Evolutionary conservation across 495 filamentous ascomycete genomes (phyloP).

Genomic region (Chaetomium tenue): DNA sequence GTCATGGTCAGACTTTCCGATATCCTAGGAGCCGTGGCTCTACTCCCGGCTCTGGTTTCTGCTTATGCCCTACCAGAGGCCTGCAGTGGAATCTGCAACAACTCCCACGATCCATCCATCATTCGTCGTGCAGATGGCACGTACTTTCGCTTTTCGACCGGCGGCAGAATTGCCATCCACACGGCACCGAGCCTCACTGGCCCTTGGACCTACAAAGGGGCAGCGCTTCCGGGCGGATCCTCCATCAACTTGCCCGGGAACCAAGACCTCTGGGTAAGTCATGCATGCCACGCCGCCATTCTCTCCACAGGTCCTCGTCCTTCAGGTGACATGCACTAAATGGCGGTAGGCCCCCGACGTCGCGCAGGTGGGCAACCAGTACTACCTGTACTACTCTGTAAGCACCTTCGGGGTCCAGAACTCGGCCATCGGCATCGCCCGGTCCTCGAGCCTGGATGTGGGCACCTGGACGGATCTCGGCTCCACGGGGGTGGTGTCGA

Average conservation of each 20-base stretch:
- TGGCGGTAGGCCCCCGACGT: slow-evolving; percentile 63
- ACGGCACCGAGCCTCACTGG: slow-evolving; percentile 58
- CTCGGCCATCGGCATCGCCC: slow-evolving; percentile 67
- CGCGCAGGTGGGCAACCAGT: slow-evolving; percentile 51
- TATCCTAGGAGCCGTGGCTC: slow-evolving; percentile 4
- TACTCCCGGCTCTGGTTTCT: slow-evolving; percentile 1
- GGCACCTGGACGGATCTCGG: slow-evolving; percentile 62
- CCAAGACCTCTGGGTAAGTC: slow-evolving; percentile 59
- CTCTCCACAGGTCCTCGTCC: not conserved
- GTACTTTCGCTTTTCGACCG: slow-evolving; percentile 73
- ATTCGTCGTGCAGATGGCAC: slow-evolving; percentile 63
- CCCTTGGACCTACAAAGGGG: slow-evolving; percentile 62
- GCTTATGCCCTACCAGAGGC: slow-evolving; percentile 48
- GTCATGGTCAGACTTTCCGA: not conserved
- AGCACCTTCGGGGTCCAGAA: slow-evolving; percentile 61
- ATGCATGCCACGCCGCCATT: not conserved
- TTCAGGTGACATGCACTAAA: not conserved
- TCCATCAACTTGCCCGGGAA: slow-evolving; percentile 56
- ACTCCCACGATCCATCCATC: slow-evolving; percentile 63
- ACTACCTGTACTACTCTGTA: slow-evolving; percentile 73
- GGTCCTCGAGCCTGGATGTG: slow-evolving; percentile 57
- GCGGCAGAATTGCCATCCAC: slow-evolving; percentile 57
- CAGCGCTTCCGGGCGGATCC: slow-evolving; percentile 56
- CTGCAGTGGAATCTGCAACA: slow-evolving; percentile 60
- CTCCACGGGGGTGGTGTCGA: slow-evolving; percentile 49